Percentiles rank a stretch among this genome's conserved stretches.
Conservation (phyloP, 2,329 filamentous ascomycete genomes). For the Sphaerulina musiva region DNA sequence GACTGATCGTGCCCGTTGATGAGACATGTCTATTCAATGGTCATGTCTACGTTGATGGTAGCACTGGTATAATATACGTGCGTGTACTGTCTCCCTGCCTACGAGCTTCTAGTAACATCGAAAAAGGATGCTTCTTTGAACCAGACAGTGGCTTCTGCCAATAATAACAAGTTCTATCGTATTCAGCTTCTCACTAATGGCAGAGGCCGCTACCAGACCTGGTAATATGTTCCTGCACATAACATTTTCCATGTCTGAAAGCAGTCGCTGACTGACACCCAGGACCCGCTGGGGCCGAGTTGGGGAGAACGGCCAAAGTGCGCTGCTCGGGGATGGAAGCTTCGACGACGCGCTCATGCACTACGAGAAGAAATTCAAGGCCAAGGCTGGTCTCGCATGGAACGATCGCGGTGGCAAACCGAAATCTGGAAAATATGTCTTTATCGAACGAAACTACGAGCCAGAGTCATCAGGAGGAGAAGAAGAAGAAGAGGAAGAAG, state of each 20-base stretch:
- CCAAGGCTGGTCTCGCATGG: conserved; percentile 51
- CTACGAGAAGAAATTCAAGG: conserved; percentile 53
- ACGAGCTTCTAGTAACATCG: too few species aligned
- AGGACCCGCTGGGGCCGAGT: conserved; percentile 75
- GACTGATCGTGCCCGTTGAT: conserved; percentile 45
- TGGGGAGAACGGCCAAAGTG: conserved; percentile 46
- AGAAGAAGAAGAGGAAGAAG: conserved; percentile 2
- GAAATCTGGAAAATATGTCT: conserved; percentile 64
- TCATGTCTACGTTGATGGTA: conserved; percentile 57
- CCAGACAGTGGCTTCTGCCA: conserved; percentile 63
- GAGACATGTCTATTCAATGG: conserved; percentile 35
- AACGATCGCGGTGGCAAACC: conserved; percentile 48
- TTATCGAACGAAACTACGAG: conserved; percentile 71
- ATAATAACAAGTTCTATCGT: conserved; percentile 61
- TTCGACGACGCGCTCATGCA: conserved; percentile 38
- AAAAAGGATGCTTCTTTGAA: conserved; percentile 61
- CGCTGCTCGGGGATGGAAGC: conserved; percentile 36
- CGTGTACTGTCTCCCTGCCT: too few species aligned
- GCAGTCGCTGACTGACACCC: too few species aligned
- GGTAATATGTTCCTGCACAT: conserved; percentile 27
- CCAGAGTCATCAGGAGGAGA: conserved; percentile 57
- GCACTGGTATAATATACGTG: conserved; percentile 57
- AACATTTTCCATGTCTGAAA: too few species aligned
- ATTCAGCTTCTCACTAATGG: conserved; percentile 65
- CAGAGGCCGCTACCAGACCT: conserved; percentile 56